Evolutionary conservation across 2,329 filamentous ascomycete genomes (phyloP).

Genomic region (Colletotrichum sidae): DNA sequence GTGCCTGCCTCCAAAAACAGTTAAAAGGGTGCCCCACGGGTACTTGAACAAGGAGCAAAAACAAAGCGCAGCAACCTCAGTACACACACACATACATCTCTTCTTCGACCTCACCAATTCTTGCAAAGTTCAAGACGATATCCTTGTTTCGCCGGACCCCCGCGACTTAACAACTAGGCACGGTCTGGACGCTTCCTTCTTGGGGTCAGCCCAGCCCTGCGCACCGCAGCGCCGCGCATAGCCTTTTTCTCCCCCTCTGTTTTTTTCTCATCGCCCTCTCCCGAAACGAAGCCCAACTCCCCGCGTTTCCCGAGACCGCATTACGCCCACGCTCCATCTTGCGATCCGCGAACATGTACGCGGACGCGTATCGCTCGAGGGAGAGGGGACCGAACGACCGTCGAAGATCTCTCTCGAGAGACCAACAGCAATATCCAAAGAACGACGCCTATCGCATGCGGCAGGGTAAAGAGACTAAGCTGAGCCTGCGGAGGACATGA

Average conservation of each 20-base stretch:
- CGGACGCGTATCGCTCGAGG: slow-evolving; percentile 29
- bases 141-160: slow-evolving; percentile 19
- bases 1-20: no score
- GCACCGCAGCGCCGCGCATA: slow-evolving; percentile 15
- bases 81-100: no score
- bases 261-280: not conserved
- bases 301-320: slow-evolving; percentile 5
- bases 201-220: not conserved
- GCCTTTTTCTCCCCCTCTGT: slow-evolving; percentile 6
- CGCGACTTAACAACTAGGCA: slow-evolving; percentile 18
- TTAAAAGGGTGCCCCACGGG: no score
- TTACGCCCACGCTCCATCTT: slow-evolving; percentile 19
- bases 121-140: slow-evolving; percentile 6
- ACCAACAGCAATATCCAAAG: slow-evolving; percentile 40
- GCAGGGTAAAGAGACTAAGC: slow-evolving; percentile 58
- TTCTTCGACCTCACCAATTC: slow-evolving; percentile 15
- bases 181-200: slow-evolving; percentile 29
- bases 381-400: slow-evolving; percentile 38
- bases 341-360: slow-evolving; percentile 33
- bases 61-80: no score
- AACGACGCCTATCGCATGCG: slow-evolving; percentile 58
- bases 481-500: slow-evolving; percentile 39
- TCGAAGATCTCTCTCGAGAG: slow-evolving; percentile 37
- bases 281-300: slow-evolving; percentile 25
- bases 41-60: no score